Evolutionary conservation across 2,329 filamentous ascomycete genomes (phyloP), one percentile per base, ranked within the genome.

Genomic region (Alternaria gansuensis): DNA sequence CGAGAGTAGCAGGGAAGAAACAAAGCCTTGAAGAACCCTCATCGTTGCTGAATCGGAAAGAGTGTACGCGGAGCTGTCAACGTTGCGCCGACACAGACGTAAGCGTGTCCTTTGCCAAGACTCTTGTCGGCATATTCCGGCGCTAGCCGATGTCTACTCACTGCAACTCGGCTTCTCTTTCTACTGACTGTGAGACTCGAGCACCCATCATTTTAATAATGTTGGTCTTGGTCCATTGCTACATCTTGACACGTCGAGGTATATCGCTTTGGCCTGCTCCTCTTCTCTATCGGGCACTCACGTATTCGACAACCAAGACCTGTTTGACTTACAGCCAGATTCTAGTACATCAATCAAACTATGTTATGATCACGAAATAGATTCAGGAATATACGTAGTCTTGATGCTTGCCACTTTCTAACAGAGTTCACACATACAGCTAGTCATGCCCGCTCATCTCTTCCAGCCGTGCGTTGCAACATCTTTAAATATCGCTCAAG

Each of bases 1-100:
- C 26, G 77, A 72, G 23, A 81, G 71, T 41, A 82, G 66, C 23
- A 81, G 65, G 34, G 79, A 80, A 60, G 79, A 75, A 56, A 81
- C 60, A 55, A 82, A 67, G 33, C 80, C 78, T 64, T 62, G 59
- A 63, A 79, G 66, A 59, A 82, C 71, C 70, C 74, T 79, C 80
- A 82, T 82, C 56, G 50, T 76, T 64, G 67, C 55, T 60, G 63
- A 61, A 63, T 61, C 61, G 62, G 51, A 65, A 64, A 59, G 55
- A 66, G 63, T 68, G 63, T 62, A 71, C 58, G 68, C 65, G 68
- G 59, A 72, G 66, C 68, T 73, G 54, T 57, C 51, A 57, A 65
- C 51, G 59, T 43, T 58, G 56, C 53, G 51, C 49, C 49, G 51
- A 61, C 55, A 60, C 57, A 62, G 59, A 63, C 59, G 62, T 63